Evolutionary conservation across 805 yeast species (phyloP), one percentile per base, ranked within the genome.

Genomic region (Diddensiella transvaalensis): DNA sequence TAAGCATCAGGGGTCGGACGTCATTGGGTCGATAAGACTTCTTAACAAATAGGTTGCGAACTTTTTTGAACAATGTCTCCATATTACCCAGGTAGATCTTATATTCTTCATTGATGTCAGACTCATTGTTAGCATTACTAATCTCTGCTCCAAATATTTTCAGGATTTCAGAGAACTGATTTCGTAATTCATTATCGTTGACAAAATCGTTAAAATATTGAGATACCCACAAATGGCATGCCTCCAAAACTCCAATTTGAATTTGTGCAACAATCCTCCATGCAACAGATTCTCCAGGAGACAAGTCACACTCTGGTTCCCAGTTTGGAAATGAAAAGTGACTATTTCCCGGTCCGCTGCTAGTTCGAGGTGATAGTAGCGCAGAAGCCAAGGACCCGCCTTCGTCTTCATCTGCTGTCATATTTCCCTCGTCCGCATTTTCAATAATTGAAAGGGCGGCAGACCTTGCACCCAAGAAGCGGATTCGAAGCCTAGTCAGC

Each of bases 211-310:
- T 67, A 62, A 83, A 89, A 61, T 85, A 87, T 55, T 83, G 82
- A 40, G 79, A 75, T 18, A 87, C 79, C 64, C 95, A 75, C 24
- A 83, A 76, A 39, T 80, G 75, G 48, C 88, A 69, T 0, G 88
- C 87, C 61, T 87, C 95, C 50, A 89, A 70, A 26, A 89, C 79
- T 36, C 95, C 95, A 33, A 85, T 73, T 61, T 89, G 93, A 38
- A 90, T 85, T 60, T 83, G 87, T 8, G 85, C 81, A 40, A 87
- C 81, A 47, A 80, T 75, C 40, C 75, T 75, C 74, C 83, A 81
- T 56, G 83, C 85, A 29, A 84, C 72, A 2, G 76, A 75, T 0
- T 76, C 69, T 39, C 71, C 70, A 3, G 67, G 44, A 5, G 60
- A 46, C 6, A 67, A 53, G 15, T 52, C 55, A 17, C 54, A 43